phyloP scores from a whole-genome alignment of 169 alveolate species.

The Eimeria tenella region DNA sequence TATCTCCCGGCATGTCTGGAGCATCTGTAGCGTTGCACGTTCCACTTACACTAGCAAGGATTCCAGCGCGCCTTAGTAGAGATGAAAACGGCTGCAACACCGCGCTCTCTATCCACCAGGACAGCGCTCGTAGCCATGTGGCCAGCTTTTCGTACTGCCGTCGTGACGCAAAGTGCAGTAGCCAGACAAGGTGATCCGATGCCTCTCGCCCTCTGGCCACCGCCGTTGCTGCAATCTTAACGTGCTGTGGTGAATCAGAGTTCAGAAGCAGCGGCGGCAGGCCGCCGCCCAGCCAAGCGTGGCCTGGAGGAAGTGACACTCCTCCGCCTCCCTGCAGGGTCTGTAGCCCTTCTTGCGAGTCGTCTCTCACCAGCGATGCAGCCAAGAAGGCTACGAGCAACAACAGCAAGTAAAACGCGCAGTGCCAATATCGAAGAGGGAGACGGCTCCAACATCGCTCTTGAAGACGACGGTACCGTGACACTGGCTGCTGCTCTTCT shows the following conservation, averaged over 20 bases:
- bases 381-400: constrained; percentile 64
- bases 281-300: constrained; percentile 50
- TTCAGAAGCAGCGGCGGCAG: constrained; percentile 34
- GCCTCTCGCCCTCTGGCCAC: constrained; percentile 65
- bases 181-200: constrained; percentile 52
- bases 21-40: constrained; percentile 50
- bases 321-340: constrained; percentile 47
- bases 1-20: not conserved
- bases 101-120: constrained; percentile 26
- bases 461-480: not conserved
- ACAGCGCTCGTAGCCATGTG: constrained; percentile 13
- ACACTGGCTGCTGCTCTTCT: not conserved
- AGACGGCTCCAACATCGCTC: constrained; percentile 52
- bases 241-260: constrained; percentile 68
- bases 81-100: constrained; percentile 8
- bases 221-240: constrained; percentile 61
- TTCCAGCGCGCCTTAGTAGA: constrained; percentile 29
- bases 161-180: constrained; percentile 41
- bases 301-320: not conserved
- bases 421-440: constrained; percentile 73
- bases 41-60: constrained; percentile 34
- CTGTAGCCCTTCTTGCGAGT: constrained; percentile 61
- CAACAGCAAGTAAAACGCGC: constrained; percentile 39
- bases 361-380: constrained; percentile 63
- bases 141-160: constrained; percentile 28